Evolutionary conservation across 129 eudicot species (phyloP).

Genomic region (Kitagawia praeruptora): DNA sequence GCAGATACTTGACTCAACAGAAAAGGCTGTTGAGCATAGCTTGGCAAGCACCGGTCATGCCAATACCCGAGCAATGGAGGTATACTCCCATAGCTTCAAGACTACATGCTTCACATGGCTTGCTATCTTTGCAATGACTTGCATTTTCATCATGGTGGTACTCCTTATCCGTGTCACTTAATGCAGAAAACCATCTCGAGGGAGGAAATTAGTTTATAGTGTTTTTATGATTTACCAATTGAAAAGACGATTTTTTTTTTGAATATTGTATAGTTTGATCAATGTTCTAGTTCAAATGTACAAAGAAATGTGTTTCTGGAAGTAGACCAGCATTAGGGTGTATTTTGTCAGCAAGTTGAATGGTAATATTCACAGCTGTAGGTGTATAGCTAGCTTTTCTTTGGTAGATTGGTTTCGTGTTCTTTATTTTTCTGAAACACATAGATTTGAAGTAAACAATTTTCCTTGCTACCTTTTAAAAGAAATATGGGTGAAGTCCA

Average conservation of each 20-base stretch:
- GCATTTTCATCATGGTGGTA: constrained; percentile 79
- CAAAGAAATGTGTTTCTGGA: too few relatives aligned
- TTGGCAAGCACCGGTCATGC: constrained; percentile 85
- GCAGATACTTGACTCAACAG: constrained; percentile 92
- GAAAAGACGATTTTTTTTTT: not conserved
- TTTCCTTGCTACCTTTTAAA: too few relatives aligned
- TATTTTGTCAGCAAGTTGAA: not conserved
- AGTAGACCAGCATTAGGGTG: not conserved
- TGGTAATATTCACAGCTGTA: not conserved
- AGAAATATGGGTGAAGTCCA: too few relatives aligned
- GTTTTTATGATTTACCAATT: not conserved
- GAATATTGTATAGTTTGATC: not conserved
- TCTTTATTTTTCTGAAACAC: not conserved
- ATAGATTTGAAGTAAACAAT: not conserved
- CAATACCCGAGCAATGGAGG: constrained; percentile 47
- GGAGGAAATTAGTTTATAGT: not conserved
- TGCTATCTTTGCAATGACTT: constrained; percentile 53
- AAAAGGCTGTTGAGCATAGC: constrained; percentile 83
- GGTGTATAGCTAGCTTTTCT: not conserved
- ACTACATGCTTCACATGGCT: constrained; percentile 80
- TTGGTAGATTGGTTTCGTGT: not conserved
- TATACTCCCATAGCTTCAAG: constrained; percentile 52
- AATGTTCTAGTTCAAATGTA: not conserved
- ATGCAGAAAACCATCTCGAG: not conserved
- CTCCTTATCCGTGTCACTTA: constrained; percentile 66